Conservation (phyloP, 805 yeast genomes). For the Dipodascopsis tothii region DNA sequence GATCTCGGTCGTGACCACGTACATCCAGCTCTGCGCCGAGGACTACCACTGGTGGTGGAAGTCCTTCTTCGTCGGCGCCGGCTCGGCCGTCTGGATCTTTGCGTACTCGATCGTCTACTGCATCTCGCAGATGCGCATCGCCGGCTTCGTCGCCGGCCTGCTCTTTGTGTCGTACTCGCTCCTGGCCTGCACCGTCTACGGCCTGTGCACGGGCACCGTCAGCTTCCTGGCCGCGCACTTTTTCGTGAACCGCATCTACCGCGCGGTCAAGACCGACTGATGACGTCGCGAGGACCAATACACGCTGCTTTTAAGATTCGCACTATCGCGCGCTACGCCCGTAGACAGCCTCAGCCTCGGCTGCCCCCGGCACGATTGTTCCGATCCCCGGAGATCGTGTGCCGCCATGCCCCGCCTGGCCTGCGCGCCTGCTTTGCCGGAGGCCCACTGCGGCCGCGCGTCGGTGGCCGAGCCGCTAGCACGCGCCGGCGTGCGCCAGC, state of each 20-base stretch:
- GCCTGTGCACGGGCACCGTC: slow-evolving; percentile 67
- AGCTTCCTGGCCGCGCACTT: slow-evolving; percentile 60
- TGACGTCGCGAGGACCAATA: not conserved
- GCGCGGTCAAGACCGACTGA: slow-evolving; percentile 51
- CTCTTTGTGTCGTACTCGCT: slow-evolving; percentile 67
- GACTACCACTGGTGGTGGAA: slow-evolving; percentile 78
- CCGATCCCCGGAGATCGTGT: no score
- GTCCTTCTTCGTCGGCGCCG: slow-evolving; percentile 60
- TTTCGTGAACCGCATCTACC: slow-evolving; percentile 57
- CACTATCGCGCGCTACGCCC: no score
- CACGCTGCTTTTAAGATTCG: not conserved
- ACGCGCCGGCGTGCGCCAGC: no score
- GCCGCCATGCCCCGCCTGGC: no score
- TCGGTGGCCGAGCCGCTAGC: no score
- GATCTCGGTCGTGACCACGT: slow-evolving; percentile 62
- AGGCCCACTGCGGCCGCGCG: no score
- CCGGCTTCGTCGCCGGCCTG: slow-evolving; percentile 59
- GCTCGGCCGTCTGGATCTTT: slow-evolving; percentile 66
- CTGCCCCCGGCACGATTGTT: no score
- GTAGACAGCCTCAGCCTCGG: no score
- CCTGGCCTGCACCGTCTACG: slow-evolving; percentile 53
- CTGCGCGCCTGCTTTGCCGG: not conserved
- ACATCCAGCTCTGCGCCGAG: slow-evolving; percentile 50
- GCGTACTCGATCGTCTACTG: slow-evolving; percentile 63
- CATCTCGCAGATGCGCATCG: slow-evolving; percentile 47